These are phyloP conservation scores for Lycium barbarum DNA, from an alignment of 257 asterid genomes.

Conservation along the genomic window DNA sequence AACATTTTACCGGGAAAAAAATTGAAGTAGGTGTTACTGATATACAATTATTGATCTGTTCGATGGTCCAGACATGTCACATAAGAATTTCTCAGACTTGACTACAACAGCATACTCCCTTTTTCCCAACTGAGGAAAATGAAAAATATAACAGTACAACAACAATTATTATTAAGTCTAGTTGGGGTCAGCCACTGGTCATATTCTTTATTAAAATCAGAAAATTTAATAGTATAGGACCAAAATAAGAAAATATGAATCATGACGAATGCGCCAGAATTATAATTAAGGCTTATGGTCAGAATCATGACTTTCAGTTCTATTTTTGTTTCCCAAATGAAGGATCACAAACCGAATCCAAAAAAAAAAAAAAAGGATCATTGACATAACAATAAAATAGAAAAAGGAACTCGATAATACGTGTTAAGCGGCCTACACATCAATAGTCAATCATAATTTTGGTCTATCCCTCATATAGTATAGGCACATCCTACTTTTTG, in stretches of 20 bases:
- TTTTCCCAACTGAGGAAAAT: not conserved
- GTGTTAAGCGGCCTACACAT: not conserved
- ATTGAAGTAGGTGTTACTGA: not conserved
- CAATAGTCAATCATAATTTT: not conserved
- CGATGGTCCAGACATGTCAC: not conserved
- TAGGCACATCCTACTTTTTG: not conserved
- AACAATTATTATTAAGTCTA: not conserved
- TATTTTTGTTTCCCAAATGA: not conserved
- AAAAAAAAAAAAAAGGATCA: not conserved
- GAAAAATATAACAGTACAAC: not conserved
- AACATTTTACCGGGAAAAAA: not conserved
- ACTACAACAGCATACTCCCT: not conserved
- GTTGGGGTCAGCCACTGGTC: not conserved
- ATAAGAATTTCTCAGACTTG: not conserved
- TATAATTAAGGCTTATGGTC: not conserved
- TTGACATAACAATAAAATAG: not conserved
- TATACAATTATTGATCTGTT: not conserved
- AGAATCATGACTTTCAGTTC: not conserved
- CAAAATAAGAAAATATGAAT: not conserved
- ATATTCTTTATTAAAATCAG: not conserved
- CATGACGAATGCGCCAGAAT: not conserved
- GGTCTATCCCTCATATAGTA: not conserved
- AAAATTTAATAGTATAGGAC: too few species aligned
- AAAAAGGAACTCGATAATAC: not conserved
- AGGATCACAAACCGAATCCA: not conserved